Evolutionary conservation across 345 rosid species (phyloP).

Genomic region (Brassica juncea): DNA sequence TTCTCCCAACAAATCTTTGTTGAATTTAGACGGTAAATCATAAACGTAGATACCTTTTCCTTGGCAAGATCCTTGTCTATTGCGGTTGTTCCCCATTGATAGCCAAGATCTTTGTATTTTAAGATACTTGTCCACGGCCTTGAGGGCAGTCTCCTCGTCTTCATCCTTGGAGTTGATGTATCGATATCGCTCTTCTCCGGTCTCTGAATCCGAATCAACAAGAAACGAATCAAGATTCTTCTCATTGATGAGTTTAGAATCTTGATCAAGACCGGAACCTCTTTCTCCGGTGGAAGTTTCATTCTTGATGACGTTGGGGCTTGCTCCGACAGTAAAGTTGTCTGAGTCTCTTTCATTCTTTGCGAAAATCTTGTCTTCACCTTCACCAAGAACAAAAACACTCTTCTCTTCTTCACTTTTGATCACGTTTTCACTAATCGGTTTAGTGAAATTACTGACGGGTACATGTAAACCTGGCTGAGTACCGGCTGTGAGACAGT

Average conservation of each 20-base stretch:
- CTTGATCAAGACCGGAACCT: conserved; percentile 9
- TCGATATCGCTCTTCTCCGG: conserved; percentile 25
- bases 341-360: background rate
- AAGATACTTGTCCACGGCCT: conserved; percentile 48
- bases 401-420: conserved; percentile 21
- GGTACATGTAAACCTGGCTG: conserved; percentile 55
- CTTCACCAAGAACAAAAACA: conserved; percentile 13
- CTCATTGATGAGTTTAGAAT: conserved; percentile 1
- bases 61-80: conserved; percentile 42
- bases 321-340: background rate
- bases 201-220: conserved; percentile 35
- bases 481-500: conserved; percentile 82
- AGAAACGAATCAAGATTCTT: conserved; percentile 20
- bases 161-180: conserved; percentile 35
- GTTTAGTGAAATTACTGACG: conserved; percentile 14
- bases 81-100: conserved; percentile 11
- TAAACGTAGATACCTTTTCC: conserved; percentile 70
- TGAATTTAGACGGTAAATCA: conserved; percentile 77
- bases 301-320: conserved; percentile 20
- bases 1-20: conserved; percentile 69
- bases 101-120: conserved; percentile 61
- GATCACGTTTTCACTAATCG: conserved; percentile 19
- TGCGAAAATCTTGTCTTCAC: conserved; percentile 13
- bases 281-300: conserved; percentile 18
- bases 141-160: conserved; percentile 48